Percentiles rank a stretch among this genome's conserved stretches.
phyloP scores from a whole-genome alignment of 345 rosid species.

The Lepidium aucheri region DNA sequence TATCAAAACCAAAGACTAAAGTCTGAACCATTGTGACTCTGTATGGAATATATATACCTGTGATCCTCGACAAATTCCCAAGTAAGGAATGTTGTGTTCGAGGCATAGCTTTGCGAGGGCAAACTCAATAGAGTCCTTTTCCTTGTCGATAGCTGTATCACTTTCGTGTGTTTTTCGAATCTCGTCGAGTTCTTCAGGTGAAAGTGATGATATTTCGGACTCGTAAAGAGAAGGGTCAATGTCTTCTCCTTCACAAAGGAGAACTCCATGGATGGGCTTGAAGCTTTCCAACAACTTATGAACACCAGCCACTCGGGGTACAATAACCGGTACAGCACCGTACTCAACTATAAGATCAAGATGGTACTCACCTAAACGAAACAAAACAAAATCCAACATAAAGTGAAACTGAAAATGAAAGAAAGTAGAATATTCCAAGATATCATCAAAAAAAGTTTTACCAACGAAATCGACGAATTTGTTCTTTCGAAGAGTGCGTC shows the following conservation, averaged over 20 bases:
- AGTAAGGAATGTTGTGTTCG: constrained; percentile 67
- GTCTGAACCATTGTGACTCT: too few relatives aligned
- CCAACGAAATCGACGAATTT: constrained; percentile 90
- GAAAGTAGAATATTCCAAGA: background rate
- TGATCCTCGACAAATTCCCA: constrained; percentile 86
- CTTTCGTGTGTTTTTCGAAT: constrained; percentile 54
- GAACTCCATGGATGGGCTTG: constrained; percentile 91
- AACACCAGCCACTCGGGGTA: constrained; percentile 73
- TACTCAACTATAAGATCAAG: constrained; percentile 71
- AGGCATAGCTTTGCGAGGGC: constrained; percentile 73
- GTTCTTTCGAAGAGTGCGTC: constrained; percentile 78
- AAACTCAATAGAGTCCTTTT: constrained; percentile 76
- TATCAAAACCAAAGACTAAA: too few relatives aligned
- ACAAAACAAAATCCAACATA: background rate
- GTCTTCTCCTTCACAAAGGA: constrained; percentile 90
- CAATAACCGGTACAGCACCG: constrained; percentile 82
- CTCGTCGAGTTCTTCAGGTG: constrained; percentile 62
- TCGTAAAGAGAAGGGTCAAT: constrained; percentile 75
- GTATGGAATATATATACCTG: constrained; percentile 2
- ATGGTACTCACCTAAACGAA: constrained; percentile 73
- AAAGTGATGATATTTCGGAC: constrained; percentile 38
- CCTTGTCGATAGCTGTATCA: constrained; percentile 65
- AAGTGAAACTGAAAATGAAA: background rate
- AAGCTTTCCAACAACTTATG: constrained; percentile 68
- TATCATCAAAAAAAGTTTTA: background rate